Conservation (phyloP, 2,329 filamentous ascomycete genomes). For the Dactylellina drechsleri region DNA sequence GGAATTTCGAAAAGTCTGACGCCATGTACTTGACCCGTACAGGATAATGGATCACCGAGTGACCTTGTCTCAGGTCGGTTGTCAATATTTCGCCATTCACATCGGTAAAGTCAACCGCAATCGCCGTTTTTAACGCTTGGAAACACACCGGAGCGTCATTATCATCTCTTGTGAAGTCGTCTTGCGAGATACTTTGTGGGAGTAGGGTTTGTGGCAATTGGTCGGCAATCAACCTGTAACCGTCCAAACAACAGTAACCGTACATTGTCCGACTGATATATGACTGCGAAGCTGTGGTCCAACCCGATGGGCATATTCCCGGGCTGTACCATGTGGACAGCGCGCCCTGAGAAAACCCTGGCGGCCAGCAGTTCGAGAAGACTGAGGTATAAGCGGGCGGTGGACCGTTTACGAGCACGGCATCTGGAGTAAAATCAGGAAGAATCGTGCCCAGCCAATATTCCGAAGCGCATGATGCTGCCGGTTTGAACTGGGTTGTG, state of each 20-base stretch:
- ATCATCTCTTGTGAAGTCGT: conserved; percentile 14
- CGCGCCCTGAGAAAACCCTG: background rate
- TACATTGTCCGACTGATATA: conserved; percentile 44
- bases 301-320: conserved; percentile 35
- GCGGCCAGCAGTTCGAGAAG: conserved; percentile 29
- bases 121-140: conserved; percentile 17
- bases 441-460: conserved; percentile 22
- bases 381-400: background rate
- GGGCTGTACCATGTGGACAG: conserved; percentile 34
- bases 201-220: conserved; percentile 1
- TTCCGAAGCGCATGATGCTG: conserved; percentile 19
- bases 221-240: conserved; percentile 19
- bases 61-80: conserved; percentile 28
- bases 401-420: conserved; percentile 27
- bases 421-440: background rate
- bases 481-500: conserved; percentile 41
- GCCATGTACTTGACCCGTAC: conserved; percentile 34
- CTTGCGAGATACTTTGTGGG: conserved; percentile 3
- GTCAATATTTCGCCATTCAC: conserved; percentile 28
- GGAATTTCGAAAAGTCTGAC: conserved; percentile 41
- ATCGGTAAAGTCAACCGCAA: conserved; percentile 13
- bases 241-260: conserved; percentile 39
- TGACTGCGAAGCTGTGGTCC: conserved; percentile 30
- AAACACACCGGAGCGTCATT: conserved; percentile 1
- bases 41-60: conserved; percentile 24